Base-by-base conservation (phyloP, 2,329 filamentous ascomycete genomes). In the Pyrenophora teres region DNA sequence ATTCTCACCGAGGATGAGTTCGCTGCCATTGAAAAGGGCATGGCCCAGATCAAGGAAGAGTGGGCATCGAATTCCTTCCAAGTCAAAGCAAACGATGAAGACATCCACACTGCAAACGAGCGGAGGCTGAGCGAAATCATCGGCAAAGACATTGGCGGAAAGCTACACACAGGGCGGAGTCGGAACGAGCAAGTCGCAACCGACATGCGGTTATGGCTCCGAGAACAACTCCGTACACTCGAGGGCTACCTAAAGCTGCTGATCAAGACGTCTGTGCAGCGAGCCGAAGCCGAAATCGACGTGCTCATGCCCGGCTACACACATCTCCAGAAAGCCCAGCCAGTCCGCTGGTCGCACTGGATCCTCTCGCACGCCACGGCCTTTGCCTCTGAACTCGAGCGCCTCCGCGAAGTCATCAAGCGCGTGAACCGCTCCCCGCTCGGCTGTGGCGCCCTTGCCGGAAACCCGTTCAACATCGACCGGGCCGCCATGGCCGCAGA, bases 111-210 rank as follows among this genome's bases (percentile, higher is more conserved):
- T 1, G 80, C 80, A 36, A 82, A 82, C 56, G 80, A 81, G 72
- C 68, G 79, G 36, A 65, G 79, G 46, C 66, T 81, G 50, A 88
- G 89, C 44, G 92, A 96, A 78, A 82, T 96, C 57, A 92, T 96
- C 57, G 90, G 92, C 66, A 92, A 89, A 73, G 84, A 92, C 21
- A 86, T 89, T 50, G 90, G 87, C 0, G 91, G 92, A 19, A 96
- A 96, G 78, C 83, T 96, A 51, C 92, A 96, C 76, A 96, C 92
- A n/a, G 79, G 79, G 37, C 87, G 92, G 45, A 92, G 88, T 73
- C 84, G 92, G 63, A 96, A 96, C 69, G 92, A 97, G 76, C 92
- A 96, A 76, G 86, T 96, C 50, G 91, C 87, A 40, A 92, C 88
- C 18, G 91, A 96, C 67, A 93, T 96, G 89, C 87, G 91, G 55